Evolutionary conservation across 1,284 basidiomycete species (phyloP).

Genomic region (Ganoderma meredithae): DNA sequence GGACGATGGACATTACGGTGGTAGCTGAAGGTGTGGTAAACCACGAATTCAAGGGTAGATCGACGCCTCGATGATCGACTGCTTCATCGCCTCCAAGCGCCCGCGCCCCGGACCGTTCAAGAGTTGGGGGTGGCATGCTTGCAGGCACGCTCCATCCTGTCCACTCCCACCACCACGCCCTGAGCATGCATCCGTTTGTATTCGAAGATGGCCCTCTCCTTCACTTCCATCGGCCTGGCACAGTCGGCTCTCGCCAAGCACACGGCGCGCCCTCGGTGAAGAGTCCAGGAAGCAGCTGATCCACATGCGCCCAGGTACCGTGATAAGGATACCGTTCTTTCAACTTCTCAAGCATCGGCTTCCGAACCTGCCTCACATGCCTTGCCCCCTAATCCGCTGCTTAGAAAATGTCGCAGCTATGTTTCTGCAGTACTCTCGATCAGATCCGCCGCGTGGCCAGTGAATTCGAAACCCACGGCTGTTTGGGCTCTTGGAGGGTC

Average conservation of each 20-base stretch:
- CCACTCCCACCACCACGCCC: conserved; percentile 15
- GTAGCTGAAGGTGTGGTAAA: not conserved
- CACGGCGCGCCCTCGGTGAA: conserved; percentile 14
- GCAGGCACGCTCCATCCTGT: conserved; percentile 1
- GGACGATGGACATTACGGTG: not conserved
- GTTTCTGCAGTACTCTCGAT: not conserved
- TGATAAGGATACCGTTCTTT: conserved; percentile 3
- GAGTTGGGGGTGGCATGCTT: not conserved
- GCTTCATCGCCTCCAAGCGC: not conserved
- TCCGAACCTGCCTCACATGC: not conserved
- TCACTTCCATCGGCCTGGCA: not conserved
- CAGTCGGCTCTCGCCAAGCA: conserved; percentile 1
- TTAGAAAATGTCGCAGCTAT: not conserved
- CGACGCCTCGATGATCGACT: not conserved
- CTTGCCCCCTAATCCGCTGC: not conserved
- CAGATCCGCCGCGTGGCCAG: not conserved
- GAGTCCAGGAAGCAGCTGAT: conserved; percentile 17
- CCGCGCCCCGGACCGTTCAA: not conserved
- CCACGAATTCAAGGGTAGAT: not conserved
- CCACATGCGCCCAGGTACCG: conserved; percentile 25
- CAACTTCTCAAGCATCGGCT: not conserved
- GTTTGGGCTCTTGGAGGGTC: not conserved
- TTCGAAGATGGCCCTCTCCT: not conserved
- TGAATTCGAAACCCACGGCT: not conserved
- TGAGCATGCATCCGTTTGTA: conserved; percentile 11